phyloP scores from a whole-genome alignment of 768 basidiomycete species.

The Cyathus striatus region DNA sequence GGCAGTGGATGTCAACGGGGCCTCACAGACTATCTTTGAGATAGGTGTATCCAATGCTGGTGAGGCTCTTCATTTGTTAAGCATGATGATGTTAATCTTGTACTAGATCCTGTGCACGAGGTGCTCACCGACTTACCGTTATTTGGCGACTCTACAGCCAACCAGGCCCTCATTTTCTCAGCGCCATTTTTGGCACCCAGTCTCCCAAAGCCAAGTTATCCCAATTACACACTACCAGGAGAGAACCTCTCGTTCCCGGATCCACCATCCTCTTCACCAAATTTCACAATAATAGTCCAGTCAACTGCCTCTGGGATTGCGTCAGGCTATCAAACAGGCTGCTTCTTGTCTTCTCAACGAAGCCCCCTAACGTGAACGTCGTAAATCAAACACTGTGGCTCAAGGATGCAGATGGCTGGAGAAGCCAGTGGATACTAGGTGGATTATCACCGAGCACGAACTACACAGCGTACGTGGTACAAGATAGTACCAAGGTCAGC shows the following conservation, averaged over 20 bases:
- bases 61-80: slow-evolving; percentile 10
- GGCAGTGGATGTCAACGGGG: slow-evolving; percentile 32
- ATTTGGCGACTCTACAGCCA: slow-evolving; percentile 71
- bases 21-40: slow-evolving; percentile 42
- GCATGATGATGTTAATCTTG: not conserved
- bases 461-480: slow-evolving; percentile 70
- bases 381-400: slow-evolving; percentile 51
- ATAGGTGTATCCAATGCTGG: slow-evolving; percentile 48
- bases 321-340: slow-evolving; percentile 50
- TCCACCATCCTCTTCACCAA: slow-evolving; percentile 35
- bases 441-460: slow-evolving; percentile 63
- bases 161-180: slow-evolving; percentile 71
- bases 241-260: slow-evolving; percentile 44
- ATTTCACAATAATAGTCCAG: slow-evolving; percentile 52
- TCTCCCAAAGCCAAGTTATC: slow-evolving; percentile 42
- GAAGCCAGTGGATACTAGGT: slow-evolving; percentile 62
- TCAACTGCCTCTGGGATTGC: slow-evolving; percentile 39
- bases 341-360: slow-evolving; percentile 41
- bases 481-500: slow-evolving; percentile 50
- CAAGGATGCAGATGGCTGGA: slow-evolving; percentile 52
- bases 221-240: slow-evolving; percentile 70
- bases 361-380: slow-evolving; percentile 32
- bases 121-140: slow-evolving; percentile 39
- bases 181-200: slow-evolving; percentile 36
- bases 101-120: slow-evolving; percentile 45